Conservation (phyloP, 352 stramenopile species). For the Phytophthora agathidicida region DNA sequence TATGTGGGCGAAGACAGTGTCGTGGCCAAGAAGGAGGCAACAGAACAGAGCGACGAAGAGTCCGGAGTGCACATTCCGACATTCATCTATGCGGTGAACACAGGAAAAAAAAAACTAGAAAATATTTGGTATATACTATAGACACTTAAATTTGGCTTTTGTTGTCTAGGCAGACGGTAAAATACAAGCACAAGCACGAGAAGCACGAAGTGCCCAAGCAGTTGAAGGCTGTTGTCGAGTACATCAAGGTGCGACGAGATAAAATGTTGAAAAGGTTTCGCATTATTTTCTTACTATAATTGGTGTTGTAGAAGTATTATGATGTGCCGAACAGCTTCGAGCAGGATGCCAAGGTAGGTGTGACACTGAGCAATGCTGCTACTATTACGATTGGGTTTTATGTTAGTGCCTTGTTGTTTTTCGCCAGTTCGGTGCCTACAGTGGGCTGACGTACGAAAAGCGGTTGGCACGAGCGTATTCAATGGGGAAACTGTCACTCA, state of each 20-base stretch:
- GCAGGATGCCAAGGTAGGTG: slow-evolving; percentile 43
- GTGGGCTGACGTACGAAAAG: slow-evolving; percentile 62
- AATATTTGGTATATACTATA: neutral
- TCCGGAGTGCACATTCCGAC: slow-evolving; percentile 46
- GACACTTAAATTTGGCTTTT: neutral
- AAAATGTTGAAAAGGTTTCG: neutral
- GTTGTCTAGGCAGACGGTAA: slow-evolving; percentile 40
- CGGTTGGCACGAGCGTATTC: slow-evolving; percentile 63
- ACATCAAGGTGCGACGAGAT: slow-evolving; percentile 45
- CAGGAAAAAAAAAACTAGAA: slow-evolving; percentile 5
- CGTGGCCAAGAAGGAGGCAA: slow-evolving; percentile 6
- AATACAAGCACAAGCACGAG: slow-evolving; percentile 54
- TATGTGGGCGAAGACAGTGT: neutral
- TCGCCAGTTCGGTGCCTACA: slow-evolving; percentile 62
- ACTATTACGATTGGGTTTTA: neutral
- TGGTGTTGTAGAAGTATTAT: slow-evolving; percentile 46
- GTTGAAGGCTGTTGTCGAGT: slow-evolving; percentile 46
- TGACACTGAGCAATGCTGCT: neutral
- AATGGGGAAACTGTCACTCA: slow-evolving; percentile 48
- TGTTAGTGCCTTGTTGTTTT: neutral
- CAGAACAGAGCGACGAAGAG: slow-evolving; percentile 26
- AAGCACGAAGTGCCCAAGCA: slow-evolving; percentile 38
- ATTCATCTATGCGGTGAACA: slow-evolving; percentile 67
- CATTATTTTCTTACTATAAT: neutral
- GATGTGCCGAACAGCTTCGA: slow-evolving; percentile 56